Evolutionary conservation across 2,329 filamentous ascomycete genomes (phyloP), one percentile per base, ranked within the genome.

Genomic region (Tolypocladium album): DNA sequence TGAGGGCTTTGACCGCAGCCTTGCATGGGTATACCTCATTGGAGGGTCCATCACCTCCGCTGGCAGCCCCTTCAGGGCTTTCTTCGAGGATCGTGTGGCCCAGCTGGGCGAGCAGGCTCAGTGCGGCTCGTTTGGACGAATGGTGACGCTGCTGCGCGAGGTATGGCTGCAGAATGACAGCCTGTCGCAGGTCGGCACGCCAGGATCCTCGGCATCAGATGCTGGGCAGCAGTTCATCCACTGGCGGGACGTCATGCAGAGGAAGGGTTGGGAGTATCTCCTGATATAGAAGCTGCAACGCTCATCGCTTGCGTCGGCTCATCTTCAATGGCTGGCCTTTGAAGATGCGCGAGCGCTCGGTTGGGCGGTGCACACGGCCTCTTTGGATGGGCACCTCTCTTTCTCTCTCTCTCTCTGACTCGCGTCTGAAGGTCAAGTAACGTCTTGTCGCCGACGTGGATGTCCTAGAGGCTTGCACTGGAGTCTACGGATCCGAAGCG

Each of bases 171-270:
- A 90, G 70, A 89, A 92, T 71, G 86, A 86, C 67, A 81, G 75
- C 66, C 71, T 77, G 64, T 73, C 71, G 55, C 68, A 67, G 40
- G 69, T 66, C 15, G 72, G 71, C 70, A 70, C 70, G 55, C 72
- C 73, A 24, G 69, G 72, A 24, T 73, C 74, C 45, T 67, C 70
- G 38, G 68, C 67, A 50, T 72, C 72, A 39, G 73, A 75, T 60
- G 72, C 71, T 61, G 69, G 72, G 67, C 74, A 76, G 74, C 86
- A 85, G 71, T 88, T 88, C 77, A 84, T 96, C 75, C 92, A 92
- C 86, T 97, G 93, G 93, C 83, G 93, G 78, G 90, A 96, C 76
- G 85, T 93, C 71, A 96, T 97, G 92, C 85, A 85, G 76, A 85
- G 88, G 77, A 94, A 93, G 78, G 86, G 86, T 67, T 96, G 91